These are phyloP conservation scores for Mycena citricolor DNA, from an alignment of 1,284 basidiomycete species.

Conservation along the genomic window DNA sequence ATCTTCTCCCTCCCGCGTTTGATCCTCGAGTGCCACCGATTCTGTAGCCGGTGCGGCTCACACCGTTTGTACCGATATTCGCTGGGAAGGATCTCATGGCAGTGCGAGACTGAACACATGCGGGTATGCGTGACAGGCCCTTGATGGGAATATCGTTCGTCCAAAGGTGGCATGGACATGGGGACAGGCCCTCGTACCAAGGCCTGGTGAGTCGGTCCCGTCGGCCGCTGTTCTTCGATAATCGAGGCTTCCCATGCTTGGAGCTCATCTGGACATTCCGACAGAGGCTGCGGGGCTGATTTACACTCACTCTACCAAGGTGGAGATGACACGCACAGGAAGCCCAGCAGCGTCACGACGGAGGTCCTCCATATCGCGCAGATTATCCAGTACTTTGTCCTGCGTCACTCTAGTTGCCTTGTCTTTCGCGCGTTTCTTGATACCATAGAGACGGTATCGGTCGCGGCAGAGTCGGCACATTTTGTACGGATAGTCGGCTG, in stretches of 20 bases:
- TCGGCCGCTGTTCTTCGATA: slow-evolving; percentile 32
- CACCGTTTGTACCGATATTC: slow-evolving; percentile 52
- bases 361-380: slow-evolving; percentile 40
- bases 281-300: slow-evolving; percentile 29
- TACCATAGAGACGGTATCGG: slow-evolving; percentile 51
- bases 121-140: slow-evolving; percentile 34
- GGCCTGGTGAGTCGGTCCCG: slow-evolving; percentile 12
- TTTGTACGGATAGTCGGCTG: slow-evolving; percentile 47
- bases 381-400: slow-evolving; percentile 40
- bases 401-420: slow-evolving; percentile 45
- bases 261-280: slow-evolving; percentile 36
- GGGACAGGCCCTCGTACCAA: not conserved
- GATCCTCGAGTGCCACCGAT: slow-evolving; percentile 51
- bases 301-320: not conserved
- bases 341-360: slow-evolving; percentile 37
- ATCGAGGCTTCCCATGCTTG: slow-evolving; percentile 37
- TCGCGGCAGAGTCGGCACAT: slow-evolving; percentile 55
- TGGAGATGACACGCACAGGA: slow-evolving; percentile 28
- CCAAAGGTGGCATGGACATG: slow-evolving; percentile 12
- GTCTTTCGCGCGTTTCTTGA: slow-evolving; percentile 55
- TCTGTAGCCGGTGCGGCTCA: slow-evolving; percentile 54
- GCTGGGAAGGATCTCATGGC: slow-evolving; percentile 48
- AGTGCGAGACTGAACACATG: slow-evolving; percentile 60
- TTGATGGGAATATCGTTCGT: not conserved
- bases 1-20: slow-evolving; percentile 36